Evolutionary conservation across 148 eudicot genomes (phyloP), one percentile per base, ranked within the genome.

Genomic region (Amaranthus cruentus): DNA sequence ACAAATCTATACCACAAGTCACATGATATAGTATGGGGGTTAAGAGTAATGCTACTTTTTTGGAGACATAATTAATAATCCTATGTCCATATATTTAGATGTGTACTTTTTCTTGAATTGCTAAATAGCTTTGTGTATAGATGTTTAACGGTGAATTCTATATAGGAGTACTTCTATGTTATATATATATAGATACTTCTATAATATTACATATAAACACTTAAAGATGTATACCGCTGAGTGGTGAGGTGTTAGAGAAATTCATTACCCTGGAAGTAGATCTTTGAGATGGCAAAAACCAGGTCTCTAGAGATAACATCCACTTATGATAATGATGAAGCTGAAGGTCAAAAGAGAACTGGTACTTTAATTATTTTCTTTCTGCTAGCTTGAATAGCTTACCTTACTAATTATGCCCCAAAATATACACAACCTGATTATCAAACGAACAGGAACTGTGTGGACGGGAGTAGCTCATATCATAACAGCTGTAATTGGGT

Each of bases 401-500:
- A 7, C 58, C 14, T 7, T 55, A 4, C 14, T 4, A 55, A 7
- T 55, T 55, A 13, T 55, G 58, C 14, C 58, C 58, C 10, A 4
- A 13, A 55, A 55, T 4, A 55, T 10, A 55, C 58, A 55, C 58
- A 55, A 9, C 2, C 58, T 9, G 14, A 46, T 47, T 14, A 46
- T 64, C 6, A 64, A 64, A 1, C 47, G 1, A 50, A 13, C 75
- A 77, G 80, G 75, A 9, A 77, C 80, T 28, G 8, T 66, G 47
- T 77, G 75, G 76, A 77, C 72, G 6, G 70, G 61, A 6, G 44
- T 59, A 13, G 80, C 76, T 57, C 76, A 71, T 62, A 72, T 72
- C 42, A 66, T 72, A 10, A 77, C 76, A 58, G 80, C 72, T 55
- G 47, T 77, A 42, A 72, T 77, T 57, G 80, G 80, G 44, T 52